These are phyloP conservation scores for Citrus glauca DNA, from an alignment of 345 rosid species.

Conservation along the genomic window DNA sequence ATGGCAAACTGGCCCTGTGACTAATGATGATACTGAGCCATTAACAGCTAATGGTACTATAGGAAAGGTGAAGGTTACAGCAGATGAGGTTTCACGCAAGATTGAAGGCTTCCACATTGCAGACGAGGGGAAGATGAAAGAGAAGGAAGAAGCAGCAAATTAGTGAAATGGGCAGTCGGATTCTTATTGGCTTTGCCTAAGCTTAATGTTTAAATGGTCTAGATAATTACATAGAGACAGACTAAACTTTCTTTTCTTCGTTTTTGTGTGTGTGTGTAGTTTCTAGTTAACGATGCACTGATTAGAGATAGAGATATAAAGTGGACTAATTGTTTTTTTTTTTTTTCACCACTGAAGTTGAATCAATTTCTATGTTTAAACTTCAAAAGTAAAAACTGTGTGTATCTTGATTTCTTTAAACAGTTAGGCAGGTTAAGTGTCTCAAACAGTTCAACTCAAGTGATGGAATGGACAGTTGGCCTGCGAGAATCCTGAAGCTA, in stretches of 20 bases:
- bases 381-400: no score
- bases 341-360: not conserved
- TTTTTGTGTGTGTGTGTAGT: not conserved
- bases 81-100: conserved; percentile 42
- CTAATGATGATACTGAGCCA: conserved; percentile 22
- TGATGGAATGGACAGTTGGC: no score
- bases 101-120: conserved; percentile 42
- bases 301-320: not conserved
- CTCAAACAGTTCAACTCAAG: no score
- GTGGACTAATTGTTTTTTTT: not conserved
- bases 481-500: no score
- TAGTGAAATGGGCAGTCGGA: conserved; percentile 6
- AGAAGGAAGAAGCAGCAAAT: conserved; percentile 21
- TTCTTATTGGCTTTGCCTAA: not conserved
- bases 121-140: conserved; percentile 38
- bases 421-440: no score
- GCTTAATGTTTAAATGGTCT: not conserved
- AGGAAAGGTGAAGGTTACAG: conserved; percentile 37
- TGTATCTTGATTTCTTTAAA: no score
- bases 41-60: conserved; percentile 18
- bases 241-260: not conserved
- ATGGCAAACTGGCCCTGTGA: conserved; percentile 52
- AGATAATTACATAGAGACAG: not conserved
- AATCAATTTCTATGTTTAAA: no score
- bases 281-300: conserved; percentile 3